These are phyloP conservation scores for Petasospora rhodanensis DNA, from an alignment of 1,139 yeast genomes.

Conservation along the genomic window DNA sequence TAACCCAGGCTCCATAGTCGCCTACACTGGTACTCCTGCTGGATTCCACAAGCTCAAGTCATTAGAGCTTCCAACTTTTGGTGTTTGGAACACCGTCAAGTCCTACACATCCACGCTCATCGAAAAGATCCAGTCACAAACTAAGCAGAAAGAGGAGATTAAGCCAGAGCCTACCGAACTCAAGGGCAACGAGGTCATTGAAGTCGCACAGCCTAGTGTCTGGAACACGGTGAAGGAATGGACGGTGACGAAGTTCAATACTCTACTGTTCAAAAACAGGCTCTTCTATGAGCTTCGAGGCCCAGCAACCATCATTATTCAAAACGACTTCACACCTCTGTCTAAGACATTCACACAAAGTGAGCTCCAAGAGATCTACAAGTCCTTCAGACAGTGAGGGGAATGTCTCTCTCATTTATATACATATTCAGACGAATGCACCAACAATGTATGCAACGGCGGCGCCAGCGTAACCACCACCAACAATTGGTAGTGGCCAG, in stretches of 20 bases:
- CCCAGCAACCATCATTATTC: conserved; percentile 27
- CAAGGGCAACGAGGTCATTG: conserved; percentile 2
- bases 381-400: conserved; percentile 9
- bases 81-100: conserved; percentile 7
- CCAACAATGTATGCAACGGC: conserved; percentile 46
- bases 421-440: conserved; percentile 8
- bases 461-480: conserved; percentile 77
- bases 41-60: conserved; percentile 8
- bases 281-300: conserved; percentile 24
- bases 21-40: conserved; percentile 4
- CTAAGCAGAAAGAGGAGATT: not conserved
- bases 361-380: conserved; percentile 12
- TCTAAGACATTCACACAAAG: conserved; percentile 10
- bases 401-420: not conserved
- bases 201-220: conserved; percentile 1
- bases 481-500: conserved; percentile 90
- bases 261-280: conserved; percentile 17
- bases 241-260: conserved; percentile 12
- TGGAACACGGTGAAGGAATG: conserved; percentile 8
- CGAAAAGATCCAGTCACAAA: not conserved
- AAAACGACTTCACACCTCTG: conserved; percentile 13
- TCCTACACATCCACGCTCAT: not conserved
- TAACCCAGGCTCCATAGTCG: conserved; percentile 15
- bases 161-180: not conserved
- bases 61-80: conserved; percentile 9